Evolutionary conservation across 371 early-diverging fungal species (phyloP).

Genomic region (Funneliformis caledonium): DNA sequence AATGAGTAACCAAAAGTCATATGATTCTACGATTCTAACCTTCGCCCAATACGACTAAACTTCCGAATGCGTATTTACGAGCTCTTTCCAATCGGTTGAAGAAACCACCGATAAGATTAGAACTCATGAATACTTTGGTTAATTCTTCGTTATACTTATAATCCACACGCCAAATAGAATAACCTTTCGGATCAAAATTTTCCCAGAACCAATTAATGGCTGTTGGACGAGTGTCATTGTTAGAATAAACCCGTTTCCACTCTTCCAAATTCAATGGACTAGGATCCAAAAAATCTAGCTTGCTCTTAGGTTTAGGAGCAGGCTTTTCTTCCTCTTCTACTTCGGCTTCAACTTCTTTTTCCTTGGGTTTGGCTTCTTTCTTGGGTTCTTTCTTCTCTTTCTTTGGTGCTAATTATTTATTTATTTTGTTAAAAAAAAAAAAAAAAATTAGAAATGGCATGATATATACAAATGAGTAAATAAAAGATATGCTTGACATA

Average conservation of each 20-base stretch:
- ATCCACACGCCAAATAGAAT: constrained; percentile 83
- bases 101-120: constrained; percentile 92
- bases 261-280: constrained; percentile 83
- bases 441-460: background rate
- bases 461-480: background rate
- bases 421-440: constrained; percentile 45
- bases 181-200: constrained; percentile 85
- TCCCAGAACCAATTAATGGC: constrained; percentile 95
- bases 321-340: constrained; percentile 64
- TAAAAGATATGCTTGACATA: background rate
- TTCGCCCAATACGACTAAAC: constrained; percentile 84
- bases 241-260: constrained; percentile 97
- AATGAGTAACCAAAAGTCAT: background rate
- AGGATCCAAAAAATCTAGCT: constrained; percentile 86
- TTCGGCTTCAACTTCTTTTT: constrained; percentile 55
- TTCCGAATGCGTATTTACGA: constrained; percentile 95
- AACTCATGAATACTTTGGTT: constrained; percentile 81
- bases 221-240: constrained; percentile 86
- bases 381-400: constrained; percentile 57
- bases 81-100: constrained; percentile 91
- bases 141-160: constrained; percentile 93
- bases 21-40: constrained; percentile 29
- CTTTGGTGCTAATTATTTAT: constrained; percentile 53
- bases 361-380: constrained; percentile 49
- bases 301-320: constrained; percentile 90